Base-by-base conservation (phyloP, 2,329 filamentous ascomycete species). In the Rhynchosporium secalis region DNA sequence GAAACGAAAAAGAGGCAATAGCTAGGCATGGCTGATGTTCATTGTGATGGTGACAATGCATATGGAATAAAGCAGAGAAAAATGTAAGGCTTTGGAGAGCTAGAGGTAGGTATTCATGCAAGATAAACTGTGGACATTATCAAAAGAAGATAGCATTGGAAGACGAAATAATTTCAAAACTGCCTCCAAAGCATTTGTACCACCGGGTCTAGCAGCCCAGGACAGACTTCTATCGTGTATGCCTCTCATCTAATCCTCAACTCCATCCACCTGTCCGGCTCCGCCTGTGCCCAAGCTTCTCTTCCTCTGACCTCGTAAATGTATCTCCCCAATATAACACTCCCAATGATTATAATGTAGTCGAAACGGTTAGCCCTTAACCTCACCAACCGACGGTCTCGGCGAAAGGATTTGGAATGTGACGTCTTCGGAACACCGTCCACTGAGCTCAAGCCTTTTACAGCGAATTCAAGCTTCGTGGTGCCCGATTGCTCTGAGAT, bases 381-480 rank as follows among this genome's bases (percentile, higher is more conserved):
- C 91, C 85, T 94, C 90, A 96, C 79, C 70, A 84, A 86, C 89
- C 91, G 81, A 96, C 87, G 91, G 89, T 85, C 90, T 95, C 84
- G 86, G 90, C 84, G 86, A 92, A 91, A 84, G 86, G 91, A 87
- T 79, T 81, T 87, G 90, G 89, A 94, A 94, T 94, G 92, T 93
- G 86, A 86, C 84, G 84, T 83, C 87, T 81, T 80, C 80, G 78
- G 78, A 78, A 75, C 78, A 76, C 75, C 75, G 78, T 79, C 79
- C 79, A 80, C 83, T 82, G 83, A 85, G 84, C 84, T 91, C 88
- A 88, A 70, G 79, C 81, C 83, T 81, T 78, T 79, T 71, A 79
- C 76, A 78, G 83, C 87, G 87, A 90, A 81, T 85, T 84, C 83
- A 85, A 84, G 85, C 83, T 81, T 79, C 79, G 63, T 78, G 77